phyloP scores from a whole-genome alignment of 2,329 filamentous ascomycete genomes.

The Sporothrix humicola region DNA sequence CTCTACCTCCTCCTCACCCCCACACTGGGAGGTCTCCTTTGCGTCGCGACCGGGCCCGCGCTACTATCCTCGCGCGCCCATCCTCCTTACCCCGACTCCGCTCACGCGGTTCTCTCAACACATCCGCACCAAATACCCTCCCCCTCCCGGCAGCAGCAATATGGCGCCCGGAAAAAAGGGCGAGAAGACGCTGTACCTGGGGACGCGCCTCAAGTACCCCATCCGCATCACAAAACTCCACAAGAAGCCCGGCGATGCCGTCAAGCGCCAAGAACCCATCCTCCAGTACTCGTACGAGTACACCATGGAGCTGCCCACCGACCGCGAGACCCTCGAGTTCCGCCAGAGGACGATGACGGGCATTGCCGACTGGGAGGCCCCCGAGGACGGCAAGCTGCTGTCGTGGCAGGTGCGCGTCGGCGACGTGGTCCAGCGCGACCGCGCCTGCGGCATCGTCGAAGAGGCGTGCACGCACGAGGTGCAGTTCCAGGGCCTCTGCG shows the following conservation, averaged over 20 bases:
- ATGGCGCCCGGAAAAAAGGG: slow-evolving; percentile 38
- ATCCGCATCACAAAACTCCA: slow-evolving; percentile 89
- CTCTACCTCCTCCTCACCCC: background rate
- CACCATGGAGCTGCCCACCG: slow-evolving; percentile 75
- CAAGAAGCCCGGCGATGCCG: slow-evolving; percentile 73
- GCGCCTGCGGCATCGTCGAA: slow-evolving; percentile 74
- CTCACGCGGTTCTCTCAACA: slow-evolving; percentile 33
- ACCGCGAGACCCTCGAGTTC: slow-evolving; percentile 60
- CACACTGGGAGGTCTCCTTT: slow-evolving; percentile 27
- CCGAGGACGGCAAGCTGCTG: slow-evolving; percentile 77
- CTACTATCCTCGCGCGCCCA: slow-evolving; percentile 32
- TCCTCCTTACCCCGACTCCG: slow-evolving; percentile 32
- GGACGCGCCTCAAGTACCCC: slow-evolving; percentile 80
- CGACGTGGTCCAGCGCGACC: slow-evolving; percentile 65
- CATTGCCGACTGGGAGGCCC: slow-evolving; percentile 78
- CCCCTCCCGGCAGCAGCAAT: slow-evolving; percentile 4
- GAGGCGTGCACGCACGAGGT: slow-evolving; percentile 91
- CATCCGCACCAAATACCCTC: slow-evolving; percentile 36
- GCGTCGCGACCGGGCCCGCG: slow-evolving; percentile 28
- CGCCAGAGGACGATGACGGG: slow-evolving; percentile 73
- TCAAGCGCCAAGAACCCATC: slow-evolving; percentile 77
- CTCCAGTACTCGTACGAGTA: slow-evolving; percentile 89
- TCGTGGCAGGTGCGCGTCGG: slow-evolving; percentile 77
- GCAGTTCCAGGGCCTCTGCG: slow-evolving; percentile 90
- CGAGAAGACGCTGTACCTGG: slow-evolving; percentile 53